These are phyloP conservation scores for Clavariopsis aquatica DNA, from an alignment of 495 filamentous ascomycete genomes.

Conservation along the genomic window DNA sequence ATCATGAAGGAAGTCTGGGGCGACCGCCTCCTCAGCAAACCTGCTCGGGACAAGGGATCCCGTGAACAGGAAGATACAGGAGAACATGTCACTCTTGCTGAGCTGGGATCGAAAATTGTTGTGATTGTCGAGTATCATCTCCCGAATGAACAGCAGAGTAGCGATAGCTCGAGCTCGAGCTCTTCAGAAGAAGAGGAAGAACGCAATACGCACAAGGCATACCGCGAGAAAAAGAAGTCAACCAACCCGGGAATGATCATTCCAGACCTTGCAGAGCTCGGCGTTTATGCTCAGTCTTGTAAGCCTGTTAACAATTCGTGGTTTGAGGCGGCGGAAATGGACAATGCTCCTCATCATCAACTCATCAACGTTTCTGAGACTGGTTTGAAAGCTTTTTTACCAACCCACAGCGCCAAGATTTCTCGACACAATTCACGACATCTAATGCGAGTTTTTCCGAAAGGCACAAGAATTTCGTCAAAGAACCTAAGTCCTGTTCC, in stretches of 20 bases:
- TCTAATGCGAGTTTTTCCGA: conserved; percentile 59
- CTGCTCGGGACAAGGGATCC: conserved; percentile 49
- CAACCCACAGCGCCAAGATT: conserved; percentile 45
- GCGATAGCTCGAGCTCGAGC: conserved; percentile 17
- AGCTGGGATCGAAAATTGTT: conserved; percentile 55
- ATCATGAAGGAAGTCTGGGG: conserved; percentile 60
- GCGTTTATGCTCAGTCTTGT: conserved; percentile 59
- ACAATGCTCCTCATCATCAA: conserved; percentile 55
- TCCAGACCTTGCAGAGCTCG: conserved; percentile 56
- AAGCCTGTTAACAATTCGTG: conserved; percentile 57
- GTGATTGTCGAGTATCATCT: conserved; percentile 59
- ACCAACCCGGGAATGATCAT: conserved; percentile 47
- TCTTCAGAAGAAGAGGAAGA: conserved; percentile 49
- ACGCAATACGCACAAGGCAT: conserved; percentile 45
- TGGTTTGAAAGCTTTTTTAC: conserved; percentile 48
- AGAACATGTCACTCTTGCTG: conserved; percentile 49
- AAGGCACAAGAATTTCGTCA: conserved; percentile 58
- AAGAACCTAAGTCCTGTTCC: conserved; percentile 53
- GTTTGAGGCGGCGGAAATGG: conserved; percentile 46
- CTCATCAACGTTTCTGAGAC: conserved; percentile 60
- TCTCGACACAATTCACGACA: conserved; percentile 53
- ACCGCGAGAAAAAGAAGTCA: conserved; percentile 48
- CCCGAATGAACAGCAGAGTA: conserved; percentile 47
- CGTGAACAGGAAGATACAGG: conserved; percentile 45
- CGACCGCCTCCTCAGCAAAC: conserved; percentile 51